phyloP scores from a whole-genome alignment of 805 yeast species.

The Helenozyma baotianmanensis region DNA sequence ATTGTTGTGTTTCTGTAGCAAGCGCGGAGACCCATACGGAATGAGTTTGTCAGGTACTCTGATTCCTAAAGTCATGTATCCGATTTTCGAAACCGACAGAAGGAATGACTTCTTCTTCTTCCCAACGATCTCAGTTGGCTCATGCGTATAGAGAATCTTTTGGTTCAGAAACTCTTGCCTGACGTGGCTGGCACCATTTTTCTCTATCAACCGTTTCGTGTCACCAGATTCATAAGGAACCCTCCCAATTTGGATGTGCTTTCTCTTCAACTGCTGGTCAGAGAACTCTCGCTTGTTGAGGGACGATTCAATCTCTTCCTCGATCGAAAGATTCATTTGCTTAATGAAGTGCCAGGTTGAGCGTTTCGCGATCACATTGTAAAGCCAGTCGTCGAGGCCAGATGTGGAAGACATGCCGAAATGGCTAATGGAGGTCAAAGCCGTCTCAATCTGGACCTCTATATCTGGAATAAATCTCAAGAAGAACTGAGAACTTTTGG shows the following conservation, averaged over 20 bases:
- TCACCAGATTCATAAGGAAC: too few species aligned
- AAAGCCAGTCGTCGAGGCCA: slow-evolving; percentile 35
- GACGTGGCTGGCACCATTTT: too few species aligned
- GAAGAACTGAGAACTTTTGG: slow-evolving; percentile 32
- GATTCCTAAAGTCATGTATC: slow-evolving; percentile 29
- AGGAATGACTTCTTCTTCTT: slow-evolving; percentile 36
- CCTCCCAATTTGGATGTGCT: slow-evolving; percentile 17
- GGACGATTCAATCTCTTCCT: slow-evolving; percentile 32
- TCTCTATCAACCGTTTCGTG: too few species aligned
- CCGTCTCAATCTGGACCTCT: slow-evolving; percentile 22
- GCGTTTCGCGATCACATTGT: slow-evolving; percentile 19
- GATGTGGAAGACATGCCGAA: slow-evolving; percentile 23
- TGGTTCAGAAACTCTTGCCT: too few species aligned
- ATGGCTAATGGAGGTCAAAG: slow-evolving; percentile 21
- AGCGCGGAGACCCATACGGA: slow-evolving; percentile 34
- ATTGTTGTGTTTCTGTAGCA: slow-evolving; percentile 34
- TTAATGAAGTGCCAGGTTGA: slow-evolving; percentile 32
- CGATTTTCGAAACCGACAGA: slow-evolving; percentile 29
- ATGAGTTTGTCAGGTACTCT: slow-evolving; percentile 31
- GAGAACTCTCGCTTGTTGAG: slow-evolving; percentile 23
- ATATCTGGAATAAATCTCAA: slow-evolving; percentile 38
- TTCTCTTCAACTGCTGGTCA: slow-evolving; percentile 28
- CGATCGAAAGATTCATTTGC: slow-evolving; percentile 26
- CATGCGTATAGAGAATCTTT: slow-evolving; percentile 9
- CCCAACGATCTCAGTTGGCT: slow-evolving; percentile 22